phyloP scores from a whole-genome alignment of 768 basidiomycete species.

The Tulasnella sp. region DNA sequence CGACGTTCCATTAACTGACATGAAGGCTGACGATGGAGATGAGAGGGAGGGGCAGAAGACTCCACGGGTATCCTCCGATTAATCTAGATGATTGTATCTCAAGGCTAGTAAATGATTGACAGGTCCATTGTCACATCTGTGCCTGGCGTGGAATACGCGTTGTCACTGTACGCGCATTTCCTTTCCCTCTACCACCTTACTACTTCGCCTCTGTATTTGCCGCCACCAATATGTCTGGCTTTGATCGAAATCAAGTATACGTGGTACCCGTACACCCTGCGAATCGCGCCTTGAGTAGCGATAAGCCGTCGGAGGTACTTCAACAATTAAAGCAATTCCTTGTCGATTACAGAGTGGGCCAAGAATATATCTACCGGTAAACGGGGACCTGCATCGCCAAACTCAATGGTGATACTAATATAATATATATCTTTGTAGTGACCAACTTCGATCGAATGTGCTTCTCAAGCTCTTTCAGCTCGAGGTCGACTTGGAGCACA shows the following conservation, averaged over 20 bases:
- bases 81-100: neutral
- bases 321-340: constrained; percentile 51
- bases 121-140: no score
- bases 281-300: constrained; percentile 68
- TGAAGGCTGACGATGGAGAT: neutral
- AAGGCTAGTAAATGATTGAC: no score
- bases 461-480: constrained; percentile 80
- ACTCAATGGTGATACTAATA: neutral
- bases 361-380: constrained; percentile 86
- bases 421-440: constrained; percentile 34
- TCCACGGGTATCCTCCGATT: neutral
- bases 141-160: no score
- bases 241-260: constrained; percentile 72
- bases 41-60: neutral
- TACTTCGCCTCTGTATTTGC: neutral
- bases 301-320: constrained; percentile 38
- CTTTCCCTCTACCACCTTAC: neutral
- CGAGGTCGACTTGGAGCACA: constrained; percentile 71
- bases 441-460: constrained; percentile 81
- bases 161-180: neutral
- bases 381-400: constrained; percentile 21
- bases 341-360: constrained; percentile 75
- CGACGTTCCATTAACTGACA: no score
- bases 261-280: constrained; percentile 74
- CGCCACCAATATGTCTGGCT: constrained; percentile 61